phyloP scores from a whole-genome alignment of 345 rosid genomes.

The Cardamine resedifolia region DNA sequence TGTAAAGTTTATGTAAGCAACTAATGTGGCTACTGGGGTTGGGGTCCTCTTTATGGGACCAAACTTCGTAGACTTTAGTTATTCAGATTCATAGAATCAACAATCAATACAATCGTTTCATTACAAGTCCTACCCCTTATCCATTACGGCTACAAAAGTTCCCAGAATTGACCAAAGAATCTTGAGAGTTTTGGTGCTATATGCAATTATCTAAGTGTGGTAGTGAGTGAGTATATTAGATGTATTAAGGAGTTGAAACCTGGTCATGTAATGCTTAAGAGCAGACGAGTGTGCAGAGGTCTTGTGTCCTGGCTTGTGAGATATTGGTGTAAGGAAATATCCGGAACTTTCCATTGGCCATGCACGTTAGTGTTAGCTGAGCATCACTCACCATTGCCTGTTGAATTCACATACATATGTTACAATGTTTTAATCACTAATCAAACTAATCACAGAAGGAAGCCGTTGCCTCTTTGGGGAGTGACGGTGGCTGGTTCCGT shows the following conservation, averaged over 20 bases:
- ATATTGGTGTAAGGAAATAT: constrained; percentile 63
- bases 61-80: constrained; percentile 23
- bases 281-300: constrained; percentile 80
- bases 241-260: constrained; percentile 1
- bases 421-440: background rate
- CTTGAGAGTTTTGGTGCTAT: constrained; percentile 22
- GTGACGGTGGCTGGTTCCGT: too few relatives aligned
- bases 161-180: background rate
- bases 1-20: constrained; percentile 25
- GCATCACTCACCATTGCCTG: constrained; percentile 58
- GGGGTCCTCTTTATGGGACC: too few relatives aligned
- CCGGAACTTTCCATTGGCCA: constrained; percentile 61
- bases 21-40: constrained; percentile 32
- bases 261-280: constrained; percentile 35
- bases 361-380: constrained; percentile 69
- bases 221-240: constrained; percentile 7
- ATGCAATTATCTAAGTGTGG: constrained; percentile 14
- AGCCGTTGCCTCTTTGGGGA: too few relatives aligned
- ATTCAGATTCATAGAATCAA: too few relatives aligned
- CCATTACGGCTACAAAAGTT: background rate
- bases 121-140: constrained; percentile 12
- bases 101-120: constrained; percentile 14
- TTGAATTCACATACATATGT: constrained; percentile 15
- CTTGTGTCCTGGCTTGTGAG: constrained; percentile 55
- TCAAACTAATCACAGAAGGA: too few relatives aligned